These are phyloP conservation scores for Nigrograna mackinnonii DNA, from an alignment of 2,329 filamentous ascomycete species.

Conservation along the genomic window DNA sequence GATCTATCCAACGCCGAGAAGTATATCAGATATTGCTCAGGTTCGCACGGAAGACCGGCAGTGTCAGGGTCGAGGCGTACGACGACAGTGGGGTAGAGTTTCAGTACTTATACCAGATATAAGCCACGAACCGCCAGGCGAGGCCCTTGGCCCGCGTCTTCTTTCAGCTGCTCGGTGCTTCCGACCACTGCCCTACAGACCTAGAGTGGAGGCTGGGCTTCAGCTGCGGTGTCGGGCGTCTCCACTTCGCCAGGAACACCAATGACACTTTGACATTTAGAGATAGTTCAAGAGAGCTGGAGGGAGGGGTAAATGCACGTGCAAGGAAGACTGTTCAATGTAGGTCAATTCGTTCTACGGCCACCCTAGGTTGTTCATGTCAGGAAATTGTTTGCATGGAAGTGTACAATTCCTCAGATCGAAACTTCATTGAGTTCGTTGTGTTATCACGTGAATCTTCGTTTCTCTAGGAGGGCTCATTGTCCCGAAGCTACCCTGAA, in stretches of 20 bases:
- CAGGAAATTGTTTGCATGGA: too few species aligned
- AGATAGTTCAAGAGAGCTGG: too few species aligned
- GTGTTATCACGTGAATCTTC: too few species aligned
- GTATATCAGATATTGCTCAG: background rate
- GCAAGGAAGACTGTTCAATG: too few species aligned
- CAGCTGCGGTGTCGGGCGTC: constrained; percentile 3
- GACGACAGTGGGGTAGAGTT: constrained; percentile 2
- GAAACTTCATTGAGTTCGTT: too few species aligned
- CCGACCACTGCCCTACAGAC: background rate
- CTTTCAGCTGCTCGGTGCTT: background rate
- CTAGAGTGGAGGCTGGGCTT: background rate
- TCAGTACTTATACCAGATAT: constrained; percentile 5
- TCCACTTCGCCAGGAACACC: constrained; percentile 14
- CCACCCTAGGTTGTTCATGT: too few species aligned
- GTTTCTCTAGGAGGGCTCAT: too few species aligned
- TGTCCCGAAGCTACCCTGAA: too few species aligned
- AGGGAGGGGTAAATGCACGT: too few species aligned
- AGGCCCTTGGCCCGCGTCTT: background rate
- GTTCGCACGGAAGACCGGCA: constrained; percentile 1
- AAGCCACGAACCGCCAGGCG: background rate
- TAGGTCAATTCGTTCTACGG: too few species aligned
- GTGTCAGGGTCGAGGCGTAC: background rate
- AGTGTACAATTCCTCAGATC: too few species aligned
- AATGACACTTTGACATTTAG: constrained; percentile 5
- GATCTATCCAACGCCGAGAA: background rate